These are phyloP conservation scores for Blastocystis sp. DNA, from an alignment of 352 stramenopile species.

Conservation along the genomic window DNA sequence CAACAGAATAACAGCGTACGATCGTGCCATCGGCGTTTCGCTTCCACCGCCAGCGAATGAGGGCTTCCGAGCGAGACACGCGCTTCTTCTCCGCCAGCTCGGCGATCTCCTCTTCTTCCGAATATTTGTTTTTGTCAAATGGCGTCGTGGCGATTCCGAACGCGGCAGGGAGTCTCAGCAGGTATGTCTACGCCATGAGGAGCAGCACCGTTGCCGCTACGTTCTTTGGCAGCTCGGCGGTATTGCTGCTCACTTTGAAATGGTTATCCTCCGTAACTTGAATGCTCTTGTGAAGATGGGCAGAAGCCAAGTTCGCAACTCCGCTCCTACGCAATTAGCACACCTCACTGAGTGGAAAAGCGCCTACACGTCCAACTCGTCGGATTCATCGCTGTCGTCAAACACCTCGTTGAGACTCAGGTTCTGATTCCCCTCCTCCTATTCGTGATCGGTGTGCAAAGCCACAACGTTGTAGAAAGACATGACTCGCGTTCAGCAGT, in stretches of 20 bases:
- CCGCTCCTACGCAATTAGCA: conserved; percentile 8
- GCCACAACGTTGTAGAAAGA: background rate
- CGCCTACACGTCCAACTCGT: conserved; percentile 49
- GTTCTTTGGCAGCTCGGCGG: conserved; percentile 5
- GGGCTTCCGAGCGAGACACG: conserved; percentile 20
- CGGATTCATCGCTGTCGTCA: conserved; percentile 48
- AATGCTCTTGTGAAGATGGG: background rate
- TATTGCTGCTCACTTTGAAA: conserved; percentile 21
- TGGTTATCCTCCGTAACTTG: conserved; percentile 38
- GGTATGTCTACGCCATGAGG: conserved; percentile 34
- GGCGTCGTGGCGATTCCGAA: conserved; percentile 47
- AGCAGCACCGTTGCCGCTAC: background rate
- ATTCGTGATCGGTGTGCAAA: background rate
- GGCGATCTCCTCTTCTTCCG: conserved; percentile 32
- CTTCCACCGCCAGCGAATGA: conserved; percentile 66
- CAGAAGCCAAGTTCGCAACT: background rate
- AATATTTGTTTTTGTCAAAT: conserved; percentile 38
- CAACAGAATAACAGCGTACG: background rate
- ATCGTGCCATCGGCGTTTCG: conserved; percentile 30
- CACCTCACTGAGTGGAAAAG: background rate
- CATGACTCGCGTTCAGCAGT: background rate
- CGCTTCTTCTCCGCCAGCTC: conserved; percentile 59
- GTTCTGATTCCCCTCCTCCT: background rate
- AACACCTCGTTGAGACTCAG: conserved; percentile 34
- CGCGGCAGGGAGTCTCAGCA: conserved; percentile 29